These are phyloP conservation scores for Phytophthora foliorum DNA, from an alignment of 352 stramenopile genomes.

Conservation along the genomic window DNA sequence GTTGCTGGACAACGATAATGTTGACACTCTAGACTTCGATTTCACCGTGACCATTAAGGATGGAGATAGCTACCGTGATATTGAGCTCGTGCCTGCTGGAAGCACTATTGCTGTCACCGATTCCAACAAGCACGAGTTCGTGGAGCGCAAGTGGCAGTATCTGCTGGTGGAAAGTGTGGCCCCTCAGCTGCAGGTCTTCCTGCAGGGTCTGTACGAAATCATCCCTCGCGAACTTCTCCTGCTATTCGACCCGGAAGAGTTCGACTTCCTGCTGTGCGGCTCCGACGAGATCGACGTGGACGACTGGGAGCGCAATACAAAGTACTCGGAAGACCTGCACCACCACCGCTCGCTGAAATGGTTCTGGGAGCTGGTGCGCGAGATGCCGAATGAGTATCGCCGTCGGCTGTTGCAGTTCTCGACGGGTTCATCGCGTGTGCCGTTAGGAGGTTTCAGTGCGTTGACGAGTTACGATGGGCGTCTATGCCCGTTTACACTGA, in stretches of 20 bases:
- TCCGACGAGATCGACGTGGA: slow-evolving; percentile 94
- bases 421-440: slow-evolving; percentile 66
- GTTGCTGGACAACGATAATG: slow-evolving; percentile 56
- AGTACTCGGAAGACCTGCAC: slow-evolving; percentile 41
- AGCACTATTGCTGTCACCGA: slow-evolving; percentile 85
- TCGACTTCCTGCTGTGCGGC: slow-evolving; percentile 95
- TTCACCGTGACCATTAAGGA: slow-evolving; percentile 50
- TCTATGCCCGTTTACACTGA: slow-evolving; percentile 60
- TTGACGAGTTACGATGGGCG: slow-evolving; percentile 65
- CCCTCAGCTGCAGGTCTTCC: slow-evolving; percentile 75
- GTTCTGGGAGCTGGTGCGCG: slow-evolving; percentile 81
- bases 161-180: slow-evolving; percentile 91
- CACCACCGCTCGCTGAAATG: slow-evolving; percentile 34
- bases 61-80: slow-evolving; percentile 21
- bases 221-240: slow-evolving; percentile 92
- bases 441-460: slow-evolving; percentile 53
- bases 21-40: slow-evolving; percentile 51
- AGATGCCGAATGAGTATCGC: slow-evolving; percentile 57
- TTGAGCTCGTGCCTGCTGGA: slow-evolving; percentile 48
- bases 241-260: slow-evolving; percentile 96
- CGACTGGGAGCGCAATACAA: slow-evolving; percentile 93
- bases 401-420: slow-evolving; percentile 63
- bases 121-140: slow-evolving; percentile 92
- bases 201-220: slow-evolving; percentile 96
- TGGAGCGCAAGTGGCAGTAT: slow-evolving; percentile 93